Percentiles rank a stretch among this genome's conserved stretches.
These are phyloP conservation scores for Oryza meridionalis DNA, from an alignment of 176 grass and related monocot genomes.

Conservation along the genomic window DNA sequence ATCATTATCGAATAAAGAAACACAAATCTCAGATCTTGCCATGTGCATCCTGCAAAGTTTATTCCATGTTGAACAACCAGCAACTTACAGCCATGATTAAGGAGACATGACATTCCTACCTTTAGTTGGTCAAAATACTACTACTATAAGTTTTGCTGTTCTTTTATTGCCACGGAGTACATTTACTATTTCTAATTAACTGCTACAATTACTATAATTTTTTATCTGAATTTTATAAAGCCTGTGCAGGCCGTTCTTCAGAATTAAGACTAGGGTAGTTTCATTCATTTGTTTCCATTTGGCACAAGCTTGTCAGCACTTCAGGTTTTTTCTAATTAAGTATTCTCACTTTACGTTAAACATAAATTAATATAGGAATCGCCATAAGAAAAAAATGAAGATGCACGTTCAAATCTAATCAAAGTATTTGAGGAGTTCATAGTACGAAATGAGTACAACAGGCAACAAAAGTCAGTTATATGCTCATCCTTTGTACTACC, in stretches of 20 bases:
- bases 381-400: neutral
- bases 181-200: neutral
- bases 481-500: conserved; percentile 20
- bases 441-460: neutral
- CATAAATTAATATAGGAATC: neutral
- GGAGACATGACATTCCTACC: conserved; percentile 6
- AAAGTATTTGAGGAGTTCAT: neutral
- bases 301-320: neutral
- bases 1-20: conserved; percentile 42
- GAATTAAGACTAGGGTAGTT: neutral
- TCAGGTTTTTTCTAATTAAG: neutral
- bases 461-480: conserved; percentile 3
- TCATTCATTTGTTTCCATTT: neutral
- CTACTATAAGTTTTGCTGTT: neutral
- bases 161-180: neutral
- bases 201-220: neutral
- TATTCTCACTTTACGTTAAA: neutral
- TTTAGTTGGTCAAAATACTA: conserved; percentile 17
- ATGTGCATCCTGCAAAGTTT: conserved; percentile 31
- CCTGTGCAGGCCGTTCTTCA: neutral
- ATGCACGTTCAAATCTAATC: neutral
- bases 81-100: conserved; percentile 37
- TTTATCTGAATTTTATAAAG: neutral
- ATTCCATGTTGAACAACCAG: neutral
- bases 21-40: conserved; percentile 20